Percentiles rank a stretch among this genome's conserved stretches.
Conservation (phyloP, 306 rosid genomes). For the Hippophae rhamnoides region DNA sequence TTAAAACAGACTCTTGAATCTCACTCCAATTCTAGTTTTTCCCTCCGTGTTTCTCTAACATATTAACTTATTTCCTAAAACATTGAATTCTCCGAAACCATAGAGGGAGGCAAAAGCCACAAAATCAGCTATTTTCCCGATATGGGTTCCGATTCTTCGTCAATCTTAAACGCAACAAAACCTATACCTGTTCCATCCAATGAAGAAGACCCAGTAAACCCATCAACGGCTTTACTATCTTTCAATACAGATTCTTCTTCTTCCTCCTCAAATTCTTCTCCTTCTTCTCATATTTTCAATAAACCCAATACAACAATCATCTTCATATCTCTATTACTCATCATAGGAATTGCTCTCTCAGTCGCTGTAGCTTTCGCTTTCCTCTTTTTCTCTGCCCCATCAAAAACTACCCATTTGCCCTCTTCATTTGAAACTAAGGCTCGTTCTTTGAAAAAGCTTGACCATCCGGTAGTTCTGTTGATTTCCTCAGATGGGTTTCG, state of each 20-base stretch:
- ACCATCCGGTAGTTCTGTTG: conserved; percentile 51
- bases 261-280: background rate
- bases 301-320: conserved; percentile 30
- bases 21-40: too few relatives aligned
- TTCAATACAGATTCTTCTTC: conserved; percentile 48
- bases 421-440: conserved; percentile 15
- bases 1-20: too few relatives aligned
- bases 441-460: conserved; percentile 57
- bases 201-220: conserved; percentile 37
- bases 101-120: background rate
- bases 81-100: background rate
- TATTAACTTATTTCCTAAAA: background rate
- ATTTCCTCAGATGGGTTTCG: conserved; percentile 93
- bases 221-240: conserved; percentile 54
- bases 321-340: conserved; percentile 51
- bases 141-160: conserved; percentile 55
- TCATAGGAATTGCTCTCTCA: conserved; percentile 55
- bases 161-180: conserved; percentile 27
- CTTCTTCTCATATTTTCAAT: conserved; percentile 1
- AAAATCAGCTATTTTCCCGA: background rate
- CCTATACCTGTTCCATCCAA: conserved; percentile 32
- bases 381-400: conserved; percentile 47
- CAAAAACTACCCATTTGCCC: background rate
- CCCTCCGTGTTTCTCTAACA: too few relatives aligned
- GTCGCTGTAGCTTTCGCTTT: conserved; percentile 62